phyloP scores from a whole-genome alignment of 1,139 yeast genomes.

The Hyphopichia wangnamkhiaoensis region DNA sequence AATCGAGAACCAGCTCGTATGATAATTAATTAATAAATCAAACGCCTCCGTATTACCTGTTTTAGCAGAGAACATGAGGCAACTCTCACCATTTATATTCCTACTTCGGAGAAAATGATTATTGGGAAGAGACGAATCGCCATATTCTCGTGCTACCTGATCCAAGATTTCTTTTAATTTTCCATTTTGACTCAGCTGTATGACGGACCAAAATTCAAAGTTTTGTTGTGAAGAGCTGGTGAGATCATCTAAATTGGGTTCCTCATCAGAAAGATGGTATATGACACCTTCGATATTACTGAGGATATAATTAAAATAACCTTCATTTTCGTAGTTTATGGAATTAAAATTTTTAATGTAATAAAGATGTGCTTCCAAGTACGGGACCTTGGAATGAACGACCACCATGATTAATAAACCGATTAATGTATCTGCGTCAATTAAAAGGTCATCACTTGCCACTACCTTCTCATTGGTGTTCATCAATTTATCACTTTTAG shows the following conservation, averaged over 20 bases:
- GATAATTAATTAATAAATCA: slow-evolving; percentile 41
- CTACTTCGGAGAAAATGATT: slow-evolving; percentile 53
- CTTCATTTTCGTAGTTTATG: slow-evolving; percentile 26
- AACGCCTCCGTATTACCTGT: slow-evolving; percentile 47
- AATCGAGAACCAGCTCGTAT: slow-evolving; percentile 52
- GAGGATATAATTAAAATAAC: slow-evolving; percentile 47
- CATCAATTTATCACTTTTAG: slow-evolving; percentile 23
- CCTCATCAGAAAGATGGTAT: slow-evolving; percentile 51
- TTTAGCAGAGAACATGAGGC: slow-evolving; percentile 54
- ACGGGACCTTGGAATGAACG: slow-evolving; percentile 58
- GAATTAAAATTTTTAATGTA: slow-evolving; percentile 65
- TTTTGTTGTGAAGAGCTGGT: slow-evolving; percentile 48
- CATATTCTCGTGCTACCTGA: slow-evolving; percentile 15
- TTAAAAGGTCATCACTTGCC: slow-evolving; percentile 22
- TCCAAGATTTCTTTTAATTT: slow-evolving; percentile 22
- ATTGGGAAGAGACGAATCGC: slow-evolving; percentile 26
- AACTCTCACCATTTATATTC: slow-evolving; percentile 67
- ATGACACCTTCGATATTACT: slow-evolving; percentile 85
- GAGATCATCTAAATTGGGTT: slow-evolving; percentile 39
- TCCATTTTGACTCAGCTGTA: slow-evolving; percentile 36
- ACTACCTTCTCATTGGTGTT: slow-evolving; percentile 6
- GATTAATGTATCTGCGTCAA: slow-evolving; percentile 83
- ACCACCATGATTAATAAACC: slow-evolving; percentile 74
- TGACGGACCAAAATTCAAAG: slow-evolving; percentile 53
- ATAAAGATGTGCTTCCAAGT: slow-evolving; percentile 63